Conservation (phyloP, 306 rosid genomes). For the Lagenaria siceraria region DNA sequence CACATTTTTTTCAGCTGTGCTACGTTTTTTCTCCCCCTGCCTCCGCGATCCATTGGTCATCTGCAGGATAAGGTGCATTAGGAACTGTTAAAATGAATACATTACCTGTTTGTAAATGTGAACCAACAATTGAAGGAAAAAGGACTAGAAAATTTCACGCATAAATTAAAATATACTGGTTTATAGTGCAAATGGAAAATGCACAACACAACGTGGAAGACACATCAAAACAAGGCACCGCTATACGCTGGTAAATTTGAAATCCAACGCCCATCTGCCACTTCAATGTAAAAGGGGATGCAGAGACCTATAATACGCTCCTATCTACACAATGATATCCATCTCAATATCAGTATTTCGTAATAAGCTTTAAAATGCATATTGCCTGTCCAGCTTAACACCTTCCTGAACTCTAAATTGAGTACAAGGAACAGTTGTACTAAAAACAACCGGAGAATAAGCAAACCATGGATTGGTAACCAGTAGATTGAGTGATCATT, state of each 20-base stretch:
- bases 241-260: not conserved
- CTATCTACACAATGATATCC: not conserved
- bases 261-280: not conserved
- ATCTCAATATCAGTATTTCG: not conserved
- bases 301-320: not conserved
- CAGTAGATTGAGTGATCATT: not conserved
- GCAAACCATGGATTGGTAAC: not conserved
- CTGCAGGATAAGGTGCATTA: conserved; percentile 19
- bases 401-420: not conserved
- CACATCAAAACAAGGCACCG: not conserved
- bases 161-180: not conserved
- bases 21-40: conserved; percentile 42
- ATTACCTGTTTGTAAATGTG: conserved; percentile 2
- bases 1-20: conserved; percentile 59
- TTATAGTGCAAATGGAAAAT: not conserved
- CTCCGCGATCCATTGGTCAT: conserved; percentile 29
- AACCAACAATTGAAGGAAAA: not conserved
- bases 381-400: not conserved
- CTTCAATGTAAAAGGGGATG: not conserved
- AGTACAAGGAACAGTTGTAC: not conserved
- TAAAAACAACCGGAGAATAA: not conserved
- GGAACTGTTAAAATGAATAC: conserved; percentile 3
- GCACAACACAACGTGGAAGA: not conserved
- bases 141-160: not conserved
- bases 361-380: not conserved